These are phyloP conservation scores for Vitis labrusca DNA, from an alignment of 164 flowering plant species.

Conservation along the genomic window DNA sequence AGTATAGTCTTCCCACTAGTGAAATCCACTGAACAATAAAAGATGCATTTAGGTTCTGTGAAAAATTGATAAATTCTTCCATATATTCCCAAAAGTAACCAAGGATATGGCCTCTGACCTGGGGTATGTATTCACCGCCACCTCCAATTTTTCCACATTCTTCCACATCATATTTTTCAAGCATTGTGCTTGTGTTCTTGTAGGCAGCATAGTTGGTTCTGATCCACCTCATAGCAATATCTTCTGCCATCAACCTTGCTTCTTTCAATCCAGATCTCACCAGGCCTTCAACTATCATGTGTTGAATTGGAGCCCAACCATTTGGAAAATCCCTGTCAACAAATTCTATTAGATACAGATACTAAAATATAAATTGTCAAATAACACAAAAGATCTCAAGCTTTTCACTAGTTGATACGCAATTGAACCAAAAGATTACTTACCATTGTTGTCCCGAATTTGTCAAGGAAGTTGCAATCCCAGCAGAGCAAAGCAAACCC, in stretches of 20 bases:
- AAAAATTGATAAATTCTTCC: too few relatives aligned
- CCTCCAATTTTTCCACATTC: constrained; percentile 70
- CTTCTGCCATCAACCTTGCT: constrained; percentile 64
- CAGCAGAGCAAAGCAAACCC: constrained; percentile 65
- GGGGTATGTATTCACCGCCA: constrained; percentile 77
- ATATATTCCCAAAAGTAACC: too few relatives aligned
- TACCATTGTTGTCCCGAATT: constrained; percentile 92
- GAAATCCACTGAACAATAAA: too few relatives aligned
- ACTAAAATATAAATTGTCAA: neutral
- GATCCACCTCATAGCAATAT: constrained; percentile 80
- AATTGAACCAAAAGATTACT: constrained; percentile 3
- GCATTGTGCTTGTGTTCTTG: constrained; percentile 73
- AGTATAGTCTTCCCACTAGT: too few relatives aligned
- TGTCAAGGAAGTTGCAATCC: constrained; percentile 78
- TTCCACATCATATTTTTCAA: constrained; percentile 71
- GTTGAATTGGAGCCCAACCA: constrained; percentile 97
- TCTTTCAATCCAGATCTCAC: constrained; percentile 52
- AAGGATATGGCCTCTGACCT: constrained; percentile 27
- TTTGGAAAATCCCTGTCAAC: constrained; percentile 85
- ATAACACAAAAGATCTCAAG: too few relatives aligned
- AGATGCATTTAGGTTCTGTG: too few relatives aligned
- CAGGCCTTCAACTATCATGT: constrained; percentile 91
- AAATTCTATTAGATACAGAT: neutral
- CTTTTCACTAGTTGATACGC: too few relatives aligned
- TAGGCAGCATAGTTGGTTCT: constrained; percentile 74